These are phyloP conservation scores for Heritiera fomes DNA, from an alignment of 345 rosid species.

Conservation along the genomic window DNA sequence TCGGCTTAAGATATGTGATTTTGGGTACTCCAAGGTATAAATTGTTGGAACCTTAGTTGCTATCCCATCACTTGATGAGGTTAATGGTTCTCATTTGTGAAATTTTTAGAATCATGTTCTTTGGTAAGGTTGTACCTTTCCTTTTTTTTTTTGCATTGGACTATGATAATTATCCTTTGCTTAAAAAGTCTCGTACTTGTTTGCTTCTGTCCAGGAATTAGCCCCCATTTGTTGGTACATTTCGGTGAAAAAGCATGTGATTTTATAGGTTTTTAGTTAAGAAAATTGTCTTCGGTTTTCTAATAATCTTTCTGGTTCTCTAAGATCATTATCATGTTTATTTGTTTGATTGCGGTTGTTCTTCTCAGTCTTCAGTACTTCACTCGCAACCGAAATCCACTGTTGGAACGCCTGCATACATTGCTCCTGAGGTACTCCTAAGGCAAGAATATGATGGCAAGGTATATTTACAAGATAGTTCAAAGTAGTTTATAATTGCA, in stretches of 20 bases:
- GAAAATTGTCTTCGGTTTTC: background rate
- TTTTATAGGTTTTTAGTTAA: background rate
- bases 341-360: background rate
- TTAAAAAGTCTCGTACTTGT: background rate
- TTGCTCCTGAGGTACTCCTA: slow-evolving; percentile 94
- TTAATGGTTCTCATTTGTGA: background rate
- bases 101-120: background rate
- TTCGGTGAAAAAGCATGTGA: background rate
- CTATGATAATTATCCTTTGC: background rate
- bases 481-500: background rate
- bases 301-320: background rate
- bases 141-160: background rate
- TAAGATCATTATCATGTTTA: background rate
- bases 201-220: background rate
- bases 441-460: slow-evolving; percentile 94
- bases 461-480: slow-evolving; percentile 40
- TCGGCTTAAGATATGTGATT: slow-evolving; percentile 91
- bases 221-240: background rate
- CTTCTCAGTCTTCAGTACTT: slow-evolving; percentile 81
- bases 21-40: slow-evolving; percentile 90
- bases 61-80: background rate
- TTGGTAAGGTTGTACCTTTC: background rate
- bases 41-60: background rate
- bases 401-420: slow-evolving; percentile 97
- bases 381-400: slow-evolving; percentile 98